Evolutionary conservation across 2,329 filamentous ascomycete species (phyloP), one percentile per base, ranked within the genome.

Genomic region (Penicillium sp.): DNA sequence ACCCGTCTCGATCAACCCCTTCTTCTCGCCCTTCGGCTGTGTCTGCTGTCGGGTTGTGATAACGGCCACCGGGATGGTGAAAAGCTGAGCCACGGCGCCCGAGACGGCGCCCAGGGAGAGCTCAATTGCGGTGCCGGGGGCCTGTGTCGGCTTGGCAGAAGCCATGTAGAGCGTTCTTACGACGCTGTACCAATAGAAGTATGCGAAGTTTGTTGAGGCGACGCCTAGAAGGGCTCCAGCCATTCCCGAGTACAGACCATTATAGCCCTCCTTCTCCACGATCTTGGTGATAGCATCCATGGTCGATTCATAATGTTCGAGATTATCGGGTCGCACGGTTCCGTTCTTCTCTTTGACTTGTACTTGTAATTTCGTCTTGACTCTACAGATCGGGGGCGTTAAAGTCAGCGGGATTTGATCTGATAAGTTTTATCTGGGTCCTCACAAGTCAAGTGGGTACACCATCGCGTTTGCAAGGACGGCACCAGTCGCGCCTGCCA

Each of bases 141-240:
- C 71, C 62, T 82, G 83, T 58, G 81, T 72, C 39, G 83, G 77
- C 62, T 82, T 83, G 63, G 76, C 77, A 25, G 80, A 81, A 18
- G 78, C 75, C 62, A 90, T 75, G 72, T 97, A 97, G 21, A 96
- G 75, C 16, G 85, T 85, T 60, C 94, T 86, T 32, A 97, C 90
- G 29, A 94, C 77, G 6, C 91, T 93, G 73, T 97, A 97, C 92
- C 93, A 97, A 79, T 99, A 99, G 73, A 99, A 99, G 77, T 99
- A 99, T 67, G 94, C 94, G 72, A 99, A 99, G 75, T 99, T 99
- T 50, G 93, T 97, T 27, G 92, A 97, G 1, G 91, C 93, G 35
- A 99, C 94, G 51, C 94, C 94, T 49, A 97, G 78, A 18, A 99
- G 80, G 5, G 92, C 86, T 48, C 93, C 92, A 57, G 85, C 82